A percentile compares a stretch with the other conserved stretches of the same genome.
Conservation (phyloP, 1,284 basidiomycete species). For the Veloboletus limbatus region DNA sequence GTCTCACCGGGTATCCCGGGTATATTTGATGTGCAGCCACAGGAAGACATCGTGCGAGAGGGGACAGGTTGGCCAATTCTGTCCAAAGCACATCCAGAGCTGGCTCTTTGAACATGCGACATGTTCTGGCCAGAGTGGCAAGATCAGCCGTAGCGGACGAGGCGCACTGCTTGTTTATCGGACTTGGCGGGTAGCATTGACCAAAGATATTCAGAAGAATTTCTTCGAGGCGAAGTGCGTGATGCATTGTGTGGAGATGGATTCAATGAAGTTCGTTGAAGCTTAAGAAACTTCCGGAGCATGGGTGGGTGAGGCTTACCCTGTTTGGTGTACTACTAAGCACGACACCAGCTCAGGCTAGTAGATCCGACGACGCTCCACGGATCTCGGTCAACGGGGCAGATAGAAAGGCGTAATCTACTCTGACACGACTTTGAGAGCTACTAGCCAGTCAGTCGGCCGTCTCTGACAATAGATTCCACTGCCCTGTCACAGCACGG, state of each 20-base stretch:
- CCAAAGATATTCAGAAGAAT: conserved; percentile 18
- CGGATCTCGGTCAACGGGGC: no score
- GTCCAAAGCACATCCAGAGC: conserved; percentile 25
- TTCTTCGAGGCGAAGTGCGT: conserved; percentile 21
- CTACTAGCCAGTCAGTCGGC: no score
- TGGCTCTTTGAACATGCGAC: conserved; percentile 26
- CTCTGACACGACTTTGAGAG: no score
- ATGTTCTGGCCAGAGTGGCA: conserved; percentile 22
- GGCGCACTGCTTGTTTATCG: background rate
- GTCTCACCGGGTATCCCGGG: conserved; percentile 12
- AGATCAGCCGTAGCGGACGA: conserved; percentile 12
- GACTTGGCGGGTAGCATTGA: conserved; percentile 10
- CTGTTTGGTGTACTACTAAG: no score
- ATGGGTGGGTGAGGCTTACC: no score
- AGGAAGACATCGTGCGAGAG: conserved; percentile 25
- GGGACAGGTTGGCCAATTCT: conserved; percentile 20
- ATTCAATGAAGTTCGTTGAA: no score
- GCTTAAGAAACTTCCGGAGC: no score
- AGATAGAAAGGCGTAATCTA: no score
- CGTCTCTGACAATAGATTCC: no score
- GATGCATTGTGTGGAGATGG: conserved; percentile 23
- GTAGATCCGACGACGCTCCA: no score
- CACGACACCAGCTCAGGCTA: no score
- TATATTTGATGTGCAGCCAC: conserved; percentile 18
- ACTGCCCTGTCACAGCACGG: no score